Base-by-base conservation (phyloP, 140 eudicot genomes). In the Stevia rebaudiana region DNA sequence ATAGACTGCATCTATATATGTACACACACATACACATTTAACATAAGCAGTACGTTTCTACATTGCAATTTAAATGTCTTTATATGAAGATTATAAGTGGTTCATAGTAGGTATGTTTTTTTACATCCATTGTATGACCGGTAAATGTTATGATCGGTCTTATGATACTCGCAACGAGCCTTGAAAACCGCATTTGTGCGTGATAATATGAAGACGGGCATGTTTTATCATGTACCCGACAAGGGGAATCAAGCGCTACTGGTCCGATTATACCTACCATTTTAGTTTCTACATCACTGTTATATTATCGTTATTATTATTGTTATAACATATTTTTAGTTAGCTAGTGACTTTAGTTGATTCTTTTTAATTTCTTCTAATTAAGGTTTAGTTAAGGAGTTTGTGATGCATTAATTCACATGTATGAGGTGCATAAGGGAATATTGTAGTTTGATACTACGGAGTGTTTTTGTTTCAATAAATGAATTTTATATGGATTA, bases 191-290 rank as follows among this genome's bases (percentile, higher is more conserved):
- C 55, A 40, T 49, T 8, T 0, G 17, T 39, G 16, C 42, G 3
- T 59, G 55, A 67, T 50, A 9, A 37, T 59, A 8, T 48, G 70
- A 67, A 74, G 69, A 58, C 49, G 74, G 74, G 40, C 67, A 67
- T 59, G 47, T 62, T 62, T 51, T 36, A 65, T 65, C 43, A 48
- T 46, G 73, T 58, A 74, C 30, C 70, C 74, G 74, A 67, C 47
- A 66, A 57, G 69, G 79, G 79, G 79, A 74, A 74, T 74, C 43
- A 74, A 74, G 79, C 74, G 19, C 47, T 36, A 74, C 70, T 74
- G 79, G 79, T 74, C 79, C 79, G 79, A 74, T 74, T 60, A 50
- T 35, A 18, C 41, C 18, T 61, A 47, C 9, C 53, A 4, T 66
- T 31, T 54, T 18, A 33, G 40, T 59, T 21, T 16, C 21, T 59